Conservation (phyloP, 306 rosid genomes). For the Hippophae gyantsensis region DNA sequence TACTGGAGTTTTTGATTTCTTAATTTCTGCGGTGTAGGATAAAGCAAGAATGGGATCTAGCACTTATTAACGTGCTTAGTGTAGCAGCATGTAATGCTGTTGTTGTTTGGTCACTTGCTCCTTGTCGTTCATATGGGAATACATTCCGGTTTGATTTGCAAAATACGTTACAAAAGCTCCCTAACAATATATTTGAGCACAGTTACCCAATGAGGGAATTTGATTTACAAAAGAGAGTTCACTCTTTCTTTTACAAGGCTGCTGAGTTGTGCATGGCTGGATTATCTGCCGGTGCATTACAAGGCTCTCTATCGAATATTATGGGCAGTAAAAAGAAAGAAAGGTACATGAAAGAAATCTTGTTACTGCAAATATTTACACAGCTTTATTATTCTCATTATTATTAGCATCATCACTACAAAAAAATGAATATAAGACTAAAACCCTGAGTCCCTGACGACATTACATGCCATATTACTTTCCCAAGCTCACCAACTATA, state of each 20-base stretch:
- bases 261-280: conserved; percentile 98
- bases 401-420: too few relatives aligned
- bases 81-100: conserved; percentile 91
- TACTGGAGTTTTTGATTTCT: conserved; percentile 12
- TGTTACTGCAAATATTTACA: neutral
- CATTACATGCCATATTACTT: too few relatives aligned
- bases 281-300: conserved; percentile 80
- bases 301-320: conserved; percentile 64
- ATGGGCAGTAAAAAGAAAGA: conserved; percentile 71
- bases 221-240: conserved; percentile 78
- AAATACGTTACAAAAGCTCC: conserved; percentile 96
- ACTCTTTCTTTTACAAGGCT: conserved; percentile 87
- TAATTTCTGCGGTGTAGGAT: conserved; percentile 37
- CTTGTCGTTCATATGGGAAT: conserved; percentile 92
- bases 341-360: conserved; percentile 32
- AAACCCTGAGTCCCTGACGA: too few relatives aligned
- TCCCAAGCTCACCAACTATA: too few relatives aligned
- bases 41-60: conserved; percentile 98
- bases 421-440: too few relatives aligned
- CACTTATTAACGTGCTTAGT: conserved; percentile 81
- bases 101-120: conserved; percentile 99
- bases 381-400: too few relatives aligned
- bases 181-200: conserved; percentile 88
- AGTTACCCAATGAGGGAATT: conserved; percentile 93
- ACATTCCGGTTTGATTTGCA: conserved; percentile 88